A percentile compares a stretch with the other conserved stretches of the same genome.
Evolutionary conservation across 2,329 filamentous ascomycete species (phyloP).

Genomic region (Fusarium sp.): DNA sequence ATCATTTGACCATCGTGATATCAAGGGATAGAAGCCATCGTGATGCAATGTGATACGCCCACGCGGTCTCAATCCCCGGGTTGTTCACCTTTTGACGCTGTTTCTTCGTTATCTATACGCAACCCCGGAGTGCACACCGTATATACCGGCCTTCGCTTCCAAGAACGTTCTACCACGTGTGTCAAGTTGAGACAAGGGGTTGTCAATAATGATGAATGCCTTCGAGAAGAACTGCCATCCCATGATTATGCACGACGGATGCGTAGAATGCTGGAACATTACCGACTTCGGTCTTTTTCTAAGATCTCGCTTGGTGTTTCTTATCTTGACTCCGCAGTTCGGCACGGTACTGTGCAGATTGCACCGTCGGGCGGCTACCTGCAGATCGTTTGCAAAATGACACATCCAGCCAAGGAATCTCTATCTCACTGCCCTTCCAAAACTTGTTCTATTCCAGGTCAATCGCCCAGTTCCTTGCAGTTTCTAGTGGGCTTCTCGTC

Average conservation of each 20-base stretch:
- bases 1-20: constrained; percentile 38
- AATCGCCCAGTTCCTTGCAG: background rate
- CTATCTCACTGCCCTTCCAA: background rate
- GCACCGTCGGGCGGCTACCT: background rate
- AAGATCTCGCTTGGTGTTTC: background rate
- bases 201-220: background rate
- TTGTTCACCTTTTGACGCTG: background rate
- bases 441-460: background rate
- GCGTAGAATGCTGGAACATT: background rate
- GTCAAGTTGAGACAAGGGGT: background rate
- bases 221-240: constrained; percentile 13
- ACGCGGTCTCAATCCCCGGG: constrained; percentile 5
- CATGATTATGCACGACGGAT: constrained; percentile 9
- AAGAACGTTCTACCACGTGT: constrained; percentile 3
- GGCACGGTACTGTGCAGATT: background rate
- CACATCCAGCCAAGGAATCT: background rate
- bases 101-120: constrained; percentile 16
- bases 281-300: constrained; percentile 7
- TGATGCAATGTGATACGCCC: constrained; percentile 20
- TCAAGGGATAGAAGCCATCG: constrained; percentile 14
- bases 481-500: constrained; percentile 19
- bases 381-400: constrained; percentile 2
- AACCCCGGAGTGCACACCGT: constrained; percentile 27
- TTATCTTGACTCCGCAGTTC: constrained; percentile 2
- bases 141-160: background rate